Conservation (phyloP, 495 filamentous ascomycete genomes). For the Penicillium samsonianum region DNA sequence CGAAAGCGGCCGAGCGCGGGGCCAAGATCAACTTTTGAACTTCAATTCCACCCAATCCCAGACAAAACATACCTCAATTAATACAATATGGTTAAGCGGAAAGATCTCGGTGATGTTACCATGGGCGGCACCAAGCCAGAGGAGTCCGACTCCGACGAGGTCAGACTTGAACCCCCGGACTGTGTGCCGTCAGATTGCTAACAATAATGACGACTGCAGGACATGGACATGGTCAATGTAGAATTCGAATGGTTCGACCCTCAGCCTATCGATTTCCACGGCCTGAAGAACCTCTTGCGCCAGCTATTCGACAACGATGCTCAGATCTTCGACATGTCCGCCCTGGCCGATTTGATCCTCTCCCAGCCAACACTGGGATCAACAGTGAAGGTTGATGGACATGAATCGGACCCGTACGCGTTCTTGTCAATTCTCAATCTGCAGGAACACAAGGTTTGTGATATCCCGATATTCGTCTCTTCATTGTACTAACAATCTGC, state of each 20-base stretch:
- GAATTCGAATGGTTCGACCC: constrained; percentile 99
- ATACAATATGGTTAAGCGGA: constrained; percentile 52
- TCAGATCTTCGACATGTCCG: constrained; percentile 81
- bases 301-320: constrained; percentile 93
- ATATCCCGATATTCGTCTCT: background rate
- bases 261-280: constrained; percentile 91
- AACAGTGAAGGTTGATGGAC: constrained; percentile 92
- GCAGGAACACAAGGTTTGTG: constrained; percentile 65
- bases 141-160: constrained; percentile 47
- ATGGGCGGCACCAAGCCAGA: constrained; percentile 42
- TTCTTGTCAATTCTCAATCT: constrained; percentile 90
- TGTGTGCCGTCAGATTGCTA: constrained; percentile 1
- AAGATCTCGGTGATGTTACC: constrained; percentile 46
- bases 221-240: constrained; percentile 87
- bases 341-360: constrained; percentile 81
- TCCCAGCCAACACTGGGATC: constrained; percentile 87
- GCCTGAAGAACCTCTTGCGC: constrained; percentile 83
- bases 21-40: constrained; percentile 25
- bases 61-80: constrained; percentile 9
- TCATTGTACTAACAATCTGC: constrained; percentile 10
- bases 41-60: constrained; percentile 13
- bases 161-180: constrained; percentile 20
- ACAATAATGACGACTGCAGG: constrained; percentile 46
- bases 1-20: constrained; percentile 25
- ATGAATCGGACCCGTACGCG: constrained; percentile 92